Percentiles rank a stretch among this genome's conserved stretches.
These are phyloP conservation scores for Aspergillus sp. DNA, from an alignment of 2,329 filamentous ascomycete genomes.

Conservation along the genomic window DNA sequence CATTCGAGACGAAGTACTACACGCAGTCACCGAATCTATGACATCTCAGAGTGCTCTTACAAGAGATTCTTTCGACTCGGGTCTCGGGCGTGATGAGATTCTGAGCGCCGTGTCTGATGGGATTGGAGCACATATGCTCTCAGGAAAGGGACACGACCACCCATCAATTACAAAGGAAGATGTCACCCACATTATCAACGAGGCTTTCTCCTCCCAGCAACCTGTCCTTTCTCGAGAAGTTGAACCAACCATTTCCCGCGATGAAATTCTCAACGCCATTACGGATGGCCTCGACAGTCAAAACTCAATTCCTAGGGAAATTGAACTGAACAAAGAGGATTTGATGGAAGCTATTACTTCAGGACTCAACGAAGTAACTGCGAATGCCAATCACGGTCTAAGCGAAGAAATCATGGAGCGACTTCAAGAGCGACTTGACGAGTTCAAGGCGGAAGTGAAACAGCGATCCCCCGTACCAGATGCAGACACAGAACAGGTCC, in stretches of 20 bases:
- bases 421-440: conserved; percentile 59
- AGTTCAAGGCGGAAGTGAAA: conserved; percentile 67
- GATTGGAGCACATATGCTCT: conserved; percentile 47
- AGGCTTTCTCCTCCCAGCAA: conserved; percentile 33
- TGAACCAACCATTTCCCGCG: conserved; percentile 50
- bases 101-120: conserved; percentile 61
- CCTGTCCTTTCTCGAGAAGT: conserved; percentile 25
- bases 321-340: conserved; percentile 55
- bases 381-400: conserved; percentile 51
- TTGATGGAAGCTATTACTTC: conserved; percentile 60
- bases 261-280: conserved; percentile 59
- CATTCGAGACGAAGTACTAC: conserved; percentile 35
- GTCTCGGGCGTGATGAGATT: conserved; percentile 56
- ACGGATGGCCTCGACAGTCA: conserved; percentile 57
- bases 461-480: conserved; percentile 77
- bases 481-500: conserved; percentile 80
- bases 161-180: conserved; percentile 31
- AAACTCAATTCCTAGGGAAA: conserved; percentile 54
- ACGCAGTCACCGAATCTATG: conserved; percentile 31
- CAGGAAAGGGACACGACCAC: conserved; percentile 56
- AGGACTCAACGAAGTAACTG: conserved; percentile 54
- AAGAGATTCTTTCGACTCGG: conserved; percentile 31
- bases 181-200: conserved; percentile 31
- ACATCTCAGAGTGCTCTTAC: conserved; percentile 32
- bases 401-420: conserved; percentile 61